These are phyloP conservation scores for Amoeboradix gromovi DNA, from an alignment of 371 early-diverging fungal species.

Conservation along the genomic window DNA sequence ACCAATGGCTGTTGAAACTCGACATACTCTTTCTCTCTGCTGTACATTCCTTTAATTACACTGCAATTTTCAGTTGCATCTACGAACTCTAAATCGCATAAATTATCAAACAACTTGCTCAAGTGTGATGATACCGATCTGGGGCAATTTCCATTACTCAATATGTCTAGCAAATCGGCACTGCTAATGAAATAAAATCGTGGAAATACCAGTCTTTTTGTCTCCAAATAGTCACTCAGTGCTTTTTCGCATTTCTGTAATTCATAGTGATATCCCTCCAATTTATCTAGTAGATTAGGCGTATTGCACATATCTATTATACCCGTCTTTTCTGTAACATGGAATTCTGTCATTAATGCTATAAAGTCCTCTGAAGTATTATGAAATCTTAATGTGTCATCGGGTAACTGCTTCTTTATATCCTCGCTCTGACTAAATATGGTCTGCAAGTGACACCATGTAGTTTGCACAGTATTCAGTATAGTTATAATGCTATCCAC, in stretches of 20 bases:
- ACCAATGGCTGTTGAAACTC: constrained; percentile 18
- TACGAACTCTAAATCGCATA: constrained; percentile 22
- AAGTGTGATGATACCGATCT: constrained; percentile 21
- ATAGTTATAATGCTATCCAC: constrained; percentile 23
- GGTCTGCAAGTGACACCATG: constrained; percentile 28
- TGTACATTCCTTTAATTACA: constrained; percentile 26
- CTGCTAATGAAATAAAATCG: constrained; percentile 31
- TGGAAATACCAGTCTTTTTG: constrained; percentile 28
- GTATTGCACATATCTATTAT: constrained; percentile 23
- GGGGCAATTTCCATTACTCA: constrained; percentile 30
- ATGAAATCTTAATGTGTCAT: constrained; percentile 27
- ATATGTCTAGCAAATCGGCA: constrained; percentile 26
- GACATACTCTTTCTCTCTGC: constrained; percentile 23
- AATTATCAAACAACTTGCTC: constrained; percentile 24
- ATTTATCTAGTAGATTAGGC: constrained; percentile 21
- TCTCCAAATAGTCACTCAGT: constrained; percentile 28
- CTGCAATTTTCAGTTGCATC: constrained; percentile 14
- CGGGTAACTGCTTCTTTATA: constrained; percentile 28
- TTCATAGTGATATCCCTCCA: constrained; percentile 22
- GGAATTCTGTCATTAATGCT: constrained; percentile 20
- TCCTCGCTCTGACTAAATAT: constrained; percentile 32
- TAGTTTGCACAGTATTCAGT: constrained; percentile 29
- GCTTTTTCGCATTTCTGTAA: constrained; percentile 29
- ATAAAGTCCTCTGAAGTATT: constrained; percentile 22
- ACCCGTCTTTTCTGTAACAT: no score